These are phyloP conservation scores for Cystobasidium onofrii DNA, from an alignment of 768 basidiomycete species.

Conservation along the genomic window DNA sequence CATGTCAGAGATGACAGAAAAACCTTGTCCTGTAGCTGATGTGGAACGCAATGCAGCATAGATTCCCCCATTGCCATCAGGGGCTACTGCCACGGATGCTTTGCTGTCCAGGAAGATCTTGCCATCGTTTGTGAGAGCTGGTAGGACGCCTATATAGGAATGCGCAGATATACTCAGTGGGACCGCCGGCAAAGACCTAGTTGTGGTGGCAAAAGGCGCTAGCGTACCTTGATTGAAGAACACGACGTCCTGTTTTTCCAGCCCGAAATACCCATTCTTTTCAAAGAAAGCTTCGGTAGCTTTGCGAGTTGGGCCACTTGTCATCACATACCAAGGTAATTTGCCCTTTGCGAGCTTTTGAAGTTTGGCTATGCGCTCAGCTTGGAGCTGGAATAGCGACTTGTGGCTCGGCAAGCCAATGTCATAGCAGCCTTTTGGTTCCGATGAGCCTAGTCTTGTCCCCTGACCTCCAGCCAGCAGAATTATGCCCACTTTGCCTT, in stretches of 20 bases:
- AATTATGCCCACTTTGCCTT: constrained; percentile 82
- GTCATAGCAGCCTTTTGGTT: constrained; percentile 97
- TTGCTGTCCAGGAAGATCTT: constrained; percentile 77
- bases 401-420: constrained; percentile 89
- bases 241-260: constrained; percentile 68
- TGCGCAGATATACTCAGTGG: not conserved
- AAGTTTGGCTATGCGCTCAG: constrained; percentile 82
- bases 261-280: constrained; percentile 69
- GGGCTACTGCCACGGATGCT: constrained; percentile 80
- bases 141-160: constrained; percentile 67
- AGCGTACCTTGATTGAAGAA: constrained; percentile 89
- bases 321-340: constrained; percentile 99
- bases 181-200: not conserved
- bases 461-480: constrained; percentile 98
- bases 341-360: constrained; percentile 58
- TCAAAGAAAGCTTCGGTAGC: constrained; percentile 80
- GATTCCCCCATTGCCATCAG: constrained; percentile 94
- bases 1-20: constrained; percentile 78
- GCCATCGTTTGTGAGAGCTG: constrained; percentile 87
- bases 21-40: constrained; percentile 48
- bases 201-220: too few relatives aligned
- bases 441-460: constrained; percentile 78
- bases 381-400: constrained; percentile 91
- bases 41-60: constrained; percentile 78
- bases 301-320: constrained; percentile 82